Conservation (phyloP, 2,329 filamentous ascomycete genomes). For the Aspergillus piperis region DNA sequence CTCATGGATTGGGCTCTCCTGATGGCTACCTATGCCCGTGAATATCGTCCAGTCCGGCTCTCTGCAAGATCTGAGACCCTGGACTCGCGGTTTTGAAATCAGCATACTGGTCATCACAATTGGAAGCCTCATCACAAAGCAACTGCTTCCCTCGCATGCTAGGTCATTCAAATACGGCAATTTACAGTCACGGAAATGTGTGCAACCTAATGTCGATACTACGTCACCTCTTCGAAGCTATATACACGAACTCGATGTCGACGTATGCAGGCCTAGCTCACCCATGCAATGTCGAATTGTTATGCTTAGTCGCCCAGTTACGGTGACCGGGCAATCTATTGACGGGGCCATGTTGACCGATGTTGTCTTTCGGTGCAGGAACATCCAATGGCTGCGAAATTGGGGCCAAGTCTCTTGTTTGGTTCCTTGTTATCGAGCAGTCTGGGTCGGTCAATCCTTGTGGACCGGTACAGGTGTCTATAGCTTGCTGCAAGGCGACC, state of each 20-base stretch:
- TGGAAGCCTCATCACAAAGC: background rate
- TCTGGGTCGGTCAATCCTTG: slow-evolving; percentile 11
- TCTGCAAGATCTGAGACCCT: too few species aligned
- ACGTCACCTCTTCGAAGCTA: too few species aligned
- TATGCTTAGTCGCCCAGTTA: slow-evolving; percentile 14
- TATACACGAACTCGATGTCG: background rate
- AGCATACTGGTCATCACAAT: too few species aligned
- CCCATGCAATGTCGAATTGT: background rate
- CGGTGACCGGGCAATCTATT: slow-evolving; percentile 16
- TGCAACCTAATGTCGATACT: background rate
- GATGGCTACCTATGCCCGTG: too few species aligned
- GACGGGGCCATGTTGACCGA: slow-evolving; percentile 20
- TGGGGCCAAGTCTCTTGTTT: slow-evolving; percentile 15
- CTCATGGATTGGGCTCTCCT: too few species aligned
- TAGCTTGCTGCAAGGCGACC: slow-evolving; percentile 41
- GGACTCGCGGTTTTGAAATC: too few species aligned
- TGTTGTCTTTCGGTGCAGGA: slow-evolving; percentile 14
- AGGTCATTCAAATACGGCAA: background rate
- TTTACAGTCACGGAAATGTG: background rate
- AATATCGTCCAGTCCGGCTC: too few species aligned
- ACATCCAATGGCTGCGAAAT: slow-evolving; percentile 11
- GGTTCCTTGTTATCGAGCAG: slow-evolving; percentile 22
- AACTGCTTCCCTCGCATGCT: too few species aligned
- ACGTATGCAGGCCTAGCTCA: background rate
- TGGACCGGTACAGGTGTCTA: slow-evolving; percentile 30